These are phyloP conservation scores for Chrysanthemum makinoi DNA, from an alignment of 129 eudicot species.

Conservation along the genomic window DNA sequence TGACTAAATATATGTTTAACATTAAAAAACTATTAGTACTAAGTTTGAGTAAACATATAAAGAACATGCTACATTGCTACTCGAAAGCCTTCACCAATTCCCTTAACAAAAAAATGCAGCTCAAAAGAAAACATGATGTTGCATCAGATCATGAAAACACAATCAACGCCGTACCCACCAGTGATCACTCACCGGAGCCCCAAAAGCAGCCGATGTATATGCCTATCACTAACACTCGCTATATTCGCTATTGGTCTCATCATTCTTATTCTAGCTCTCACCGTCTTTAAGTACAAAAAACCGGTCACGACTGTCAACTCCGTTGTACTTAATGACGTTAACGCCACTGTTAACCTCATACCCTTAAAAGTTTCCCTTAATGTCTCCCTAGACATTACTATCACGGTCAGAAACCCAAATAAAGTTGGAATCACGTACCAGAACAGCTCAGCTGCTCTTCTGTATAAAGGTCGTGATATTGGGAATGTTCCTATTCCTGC, in stretches of 20 bases:
- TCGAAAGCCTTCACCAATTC: too few species aligned
- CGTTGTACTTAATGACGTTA: slow-evolving; percentile 34
- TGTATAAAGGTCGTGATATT: slow-evolving; percentile 47
- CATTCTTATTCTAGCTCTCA: slow-evolving; percentile 51
- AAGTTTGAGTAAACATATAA: too few species aligned
- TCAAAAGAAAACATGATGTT: slow-evolving; percentile 16
- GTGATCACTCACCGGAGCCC: background rate
- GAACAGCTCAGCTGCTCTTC: slow-evolving; percentile 37
- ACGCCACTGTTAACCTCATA: slow-evolving; percentile 46
- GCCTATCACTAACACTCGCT: slow-evolving; percentile 20
- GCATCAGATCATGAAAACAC: background rate
- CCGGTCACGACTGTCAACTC: slow-evolving; percentile 59
- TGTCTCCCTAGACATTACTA: slow-evolving; percentile 38
- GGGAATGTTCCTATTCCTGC: slow-evolving; percentile 65
- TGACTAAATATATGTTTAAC: too few species aligned
- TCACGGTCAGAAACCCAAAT: slow-evolving; percentile 70
- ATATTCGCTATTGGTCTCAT: slow-evolving; percentile 36
- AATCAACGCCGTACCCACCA: slow-evolving; percentile 8
- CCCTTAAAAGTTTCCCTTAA: slow-evolving; percentile 45
- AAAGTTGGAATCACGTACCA: slow-evolving; percentile 50
- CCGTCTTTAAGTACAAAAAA: slow-evolving; percentile 69
- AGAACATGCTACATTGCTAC: too few species aligned
- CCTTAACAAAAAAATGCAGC: slow-evolving; percentile 22
- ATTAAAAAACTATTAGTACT: too few species aligned
- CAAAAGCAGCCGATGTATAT: slow-evolving; percentile 31